Base-by-base conservation (phyloP, 495 filamentous ascomycete species). In the Neurospora cerealis region DNA sequence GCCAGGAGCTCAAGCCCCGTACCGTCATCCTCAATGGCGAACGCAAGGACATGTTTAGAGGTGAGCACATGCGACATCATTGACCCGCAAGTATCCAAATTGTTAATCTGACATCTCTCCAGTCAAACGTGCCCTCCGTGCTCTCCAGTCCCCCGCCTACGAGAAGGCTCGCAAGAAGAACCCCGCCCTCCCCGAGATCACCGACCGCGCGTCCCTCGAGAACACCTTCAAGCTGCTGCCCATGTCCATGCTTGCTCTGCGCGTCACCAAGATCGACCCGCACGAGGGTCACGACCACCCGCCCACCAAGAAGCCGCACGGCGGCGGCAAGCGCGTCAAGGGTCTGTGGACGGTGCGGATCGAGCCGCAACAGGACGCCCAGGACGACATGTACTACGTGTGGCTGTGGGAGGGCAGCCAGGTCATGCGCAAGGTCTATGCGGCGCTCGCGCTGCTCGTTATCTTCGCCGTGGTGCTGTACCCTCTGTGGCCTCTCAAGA, bases 41-140 rank as follows among this genome's bases (percentile, higher is more conserved):
- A 85, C 88, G 96, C 73, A 98, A 97, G 84, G 95, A 99, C 75
- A 94, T 99, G 90, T 98, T 99, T 84, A 93, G 92, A 87, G 92
- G 95, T 97, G 83, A 70, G 79, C 21, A 36, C 60, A 44, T 46
- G 7, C 54, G 21, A 3, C 9, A 54, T 24, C n/a, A 13, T 11
- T 11, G 21, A 54, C 21, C 46, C 46, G 4, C 10, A 1, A 13
- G 46, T 13, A 60, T 60, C 24, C 48, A 28, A 4, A 4, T 28
- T 28, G 21, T 11, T 28, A 60, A 60, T 11, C n/a, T n/a, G 15
- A 38, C 71, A 77, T 76, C 48, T 15, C 28, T 37, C 72, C 75
- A 97, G 96, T 99, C 81, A 99, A 99, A 86, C 93, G 96, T 78
- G 96, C 96, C 40, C 91, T 99, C 73, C 92, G 96, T 76, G 95